Evolutionary conservation across 352 stramenopile genomes (phyloP).

Genomic region (Aphanomyces stellatus): DNA sequence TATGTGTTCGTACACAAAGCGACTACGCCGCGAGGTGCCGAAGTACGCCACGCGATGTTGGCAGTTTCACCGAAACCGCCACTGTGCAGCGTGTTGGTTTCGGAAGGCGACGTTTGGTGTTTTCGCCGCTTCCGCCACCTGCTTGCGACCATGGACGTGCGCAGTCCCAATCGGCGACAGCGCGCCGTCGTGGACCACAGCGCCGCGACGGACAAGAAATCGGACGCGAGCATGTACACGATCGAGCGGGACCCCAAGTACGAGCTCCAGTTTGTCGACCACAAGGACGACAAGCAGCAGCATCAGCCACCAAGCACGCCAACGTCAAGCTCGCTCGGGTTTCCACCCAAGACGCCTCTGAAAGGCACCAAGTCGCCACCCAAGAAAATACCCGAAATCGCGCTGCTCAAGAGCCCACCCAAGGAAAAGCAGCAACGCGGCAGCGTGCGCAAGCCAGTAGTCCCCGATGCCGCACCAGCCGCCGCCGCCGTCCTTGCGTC

Average conservation of each 20-base stretch:
- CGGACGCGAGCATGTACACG: background rate
- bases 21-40: no score
- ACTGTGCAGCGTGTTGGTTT: no score
- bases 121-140: no score
- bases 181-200: background rate
- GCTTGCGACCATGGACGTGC: constrained; percentile 15
- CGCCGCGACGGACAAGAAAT: background rate
- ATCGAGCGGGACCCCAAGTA: constrained; percentile 7
- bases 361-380: constrained; percentile 10
- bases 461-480: no score
- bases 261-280: constrained; percentile 13
- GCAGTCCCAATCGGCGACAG: background rate
- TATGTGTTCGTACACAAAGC: no score
- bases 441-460: no score
- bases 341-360: background rate
- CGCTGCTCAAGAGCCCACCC: constrained; percentile 16
- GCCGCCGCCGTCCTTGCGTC: no score
- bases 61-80: no score
- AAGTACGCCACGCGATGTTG: no score
- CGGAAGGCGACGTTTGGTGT: no score
- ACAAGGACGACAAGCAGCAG: background rate
- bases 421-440: constrained; percentile 16
- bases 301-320: background rate
- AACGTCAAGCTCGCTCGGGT: background rate
- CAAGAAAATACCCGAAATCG: constrained; percentile 10